Evolutionary conservation across 371 early-diverging fungal genomes (phyloP), one percentile per base, ranked within the genome.

Genomic region (Apophysomyces trapeziformis): DNA sequence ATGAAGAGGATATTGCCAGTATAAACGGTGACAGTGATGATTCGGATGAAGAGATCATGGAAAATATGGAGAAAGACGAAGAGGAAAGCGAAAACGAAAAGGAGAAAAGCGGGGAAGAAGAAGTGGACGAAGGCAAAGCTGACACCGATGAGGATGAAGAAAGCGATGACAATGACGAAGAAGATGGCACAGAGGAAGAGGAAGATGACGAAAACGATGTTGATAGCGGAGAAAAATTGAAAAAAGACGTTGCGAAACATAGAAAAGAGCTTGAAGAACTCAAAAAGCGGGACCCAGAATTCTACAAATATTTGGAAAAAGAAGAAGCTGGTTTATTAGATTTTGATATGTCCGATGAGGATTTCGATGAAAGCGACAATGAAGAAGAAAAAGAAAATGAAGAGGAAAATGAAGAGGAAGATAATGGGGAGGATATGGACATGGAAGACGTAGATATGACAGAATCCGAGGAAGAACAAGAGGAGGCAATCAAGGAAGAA

Each of bases 221-320:
- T 36, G 79, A 75, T 57, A 64, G 46, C 50, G 70, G 47, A 14
- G 78, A 77, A 66, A 84, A 80, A 57, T 70, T 85, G 18, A 84
- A 81, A 41, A 77, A 79, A 41, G 88, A 90, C 57, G 87, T 82
- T 47, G 70, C 78, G 5, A 70, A 80, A 54, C 91, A 94, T 71
- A 91, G 91, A 76, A 64, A 84, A 62, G 84, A 95, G 70, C 73
- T 95, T 61, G 92, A 95, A 59, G 70, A 68, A 6, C 82, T 96
- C 70, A 89, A 92, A 68, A 82, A 90, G 64, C 88, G 86, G 67
- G 97, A 97, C 71, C 96, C 97, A 7, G 89, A 91, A 66, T 96
- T 96, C 73, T 94, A 90, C 82, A 81, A 96, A 72, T 97, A 82
- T 75, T 78, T 98, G 77, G 72, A 90, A 72, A 86, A 95, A 70